Percentiles rank a stretch among this genome's conserved stretches.
phyloP scores from a whole-genome alignment of 2,329 filamentous ascomycete genomes.

The Botrytis galanthina region DNA sequence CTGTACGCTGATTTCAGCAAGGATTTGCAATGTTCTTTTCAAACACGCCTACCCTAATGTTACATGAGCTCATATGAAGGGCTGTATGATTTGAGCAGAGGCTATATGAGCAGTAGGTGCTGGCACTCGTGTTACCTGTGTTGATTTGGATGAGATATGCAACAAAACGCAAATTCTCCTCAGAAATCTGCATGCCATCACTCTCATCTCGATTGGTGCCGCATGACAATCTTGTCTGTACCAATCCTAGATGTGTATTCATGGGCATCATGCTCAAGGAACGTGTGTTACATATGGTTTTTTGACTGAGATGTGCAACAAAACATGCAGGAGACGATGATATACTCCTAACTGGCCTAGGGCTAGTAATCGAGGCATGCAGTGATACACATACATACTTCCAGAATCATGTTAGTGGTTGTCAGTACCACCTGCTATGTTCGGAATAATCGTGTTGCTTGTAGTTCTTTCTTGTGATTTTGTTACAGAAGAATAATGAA shows the following conservation, averaged over 20 bases:
- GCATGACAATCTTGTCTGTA: neutral
- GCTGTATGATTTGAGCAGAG: neutral
- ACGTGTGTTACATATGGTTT: neutral
- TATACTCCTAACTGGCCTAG: neutral
- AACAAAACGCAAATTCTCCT: conserved; percentile 2
- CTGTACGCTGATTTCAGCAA: neutral
- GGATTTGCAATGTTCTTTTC: neutral
- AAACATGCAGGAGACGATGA: neutral
- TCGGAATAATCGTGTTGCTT: neutral
- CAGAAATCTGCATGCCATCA: neutral
- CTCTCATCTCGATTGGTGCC: no score
- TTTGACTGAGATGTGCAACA: conserved; percentile 14
- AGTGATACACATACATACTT: neutral
- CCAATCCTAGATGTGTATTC: neutral
- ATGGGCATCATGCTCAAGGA: neutral
- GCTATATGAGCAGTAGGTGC: no score
- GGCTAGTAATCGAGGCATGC: neutral
- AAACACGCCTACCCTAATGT: neutral
- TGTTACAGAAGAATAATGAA: neutral
- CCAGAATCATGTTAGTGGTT: neutral
- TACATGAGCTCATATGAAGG: neutral
- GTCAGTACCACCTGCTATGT: neutral
- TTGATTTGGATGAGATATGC: conserved; percentile 7
- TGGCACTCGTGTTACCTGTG: neutral
- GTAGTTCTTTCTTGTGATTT: neutral